Conservation (phyloP, 2,329 filamentous ascomycete genomes). For the Daldinia eschscholtzii region DNA sequence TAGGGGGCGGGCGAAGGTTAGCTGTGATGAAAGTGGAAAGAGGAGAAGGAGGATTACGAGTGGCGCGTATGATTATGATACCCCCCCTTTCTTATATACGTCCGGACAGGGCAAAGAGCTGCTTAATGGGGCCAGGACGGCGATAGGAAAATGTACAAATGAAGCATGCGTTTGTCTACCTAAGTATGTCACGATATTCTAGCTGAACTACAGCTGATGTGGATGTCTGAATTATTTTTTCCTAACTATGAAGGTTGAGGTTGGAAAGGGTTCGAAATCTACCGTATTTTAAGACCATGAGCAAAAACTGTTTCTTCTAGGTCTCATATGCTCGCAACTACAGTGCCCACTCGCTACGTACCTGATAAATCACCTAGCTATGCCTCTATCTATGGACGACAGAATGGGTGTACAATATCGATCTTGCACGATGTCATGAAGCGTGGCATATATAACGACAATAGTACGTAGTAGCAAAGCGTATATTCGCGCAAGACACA, state of each 20-base stretch:
- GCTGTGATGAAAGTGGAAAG: neutral
- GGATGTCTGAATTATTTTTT: too few species aligned
- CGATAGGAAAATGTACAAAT: neutral
- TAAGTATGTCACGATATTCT: neutral
- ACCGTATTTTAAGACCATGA: too few species aligned
- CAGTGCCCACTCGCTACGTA: neutral
- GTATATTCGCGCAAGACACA: neutral
- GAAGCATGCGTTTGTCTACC: conserved; percentile 2
- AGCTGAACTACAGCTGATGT: too few species aligned
- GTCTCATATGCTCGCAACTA: neutral
- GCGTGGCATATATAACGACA: neutral
- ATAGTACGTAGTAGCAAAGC: neutral
- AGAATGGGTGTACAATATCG: neutral
- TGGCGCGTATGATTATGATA: conserved; percentile 28
- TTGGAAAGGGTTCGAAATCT: too few species aligned
- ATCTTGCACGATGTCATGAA: neutral
- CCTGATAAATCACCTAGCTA: too few species aligned
- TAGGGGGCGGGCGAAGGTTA: neutral
- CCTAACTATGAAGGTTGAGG: too few species aligned
- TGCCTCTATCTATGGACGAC: neutral
- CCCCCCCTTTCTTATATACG: conserved; percentile 25
- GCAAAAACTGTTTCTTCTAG: too few species aligned
- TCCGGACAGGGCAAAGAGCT: neutral
- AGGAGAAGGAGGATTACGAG: conserved; percentile 8
- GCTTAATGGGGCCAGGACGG: neutral